Evolutionary conservation across 208 protist species (phyloP), one percentile per base, ranked within the genome.

Genomic region (Phytomonas sp.): DNA sequence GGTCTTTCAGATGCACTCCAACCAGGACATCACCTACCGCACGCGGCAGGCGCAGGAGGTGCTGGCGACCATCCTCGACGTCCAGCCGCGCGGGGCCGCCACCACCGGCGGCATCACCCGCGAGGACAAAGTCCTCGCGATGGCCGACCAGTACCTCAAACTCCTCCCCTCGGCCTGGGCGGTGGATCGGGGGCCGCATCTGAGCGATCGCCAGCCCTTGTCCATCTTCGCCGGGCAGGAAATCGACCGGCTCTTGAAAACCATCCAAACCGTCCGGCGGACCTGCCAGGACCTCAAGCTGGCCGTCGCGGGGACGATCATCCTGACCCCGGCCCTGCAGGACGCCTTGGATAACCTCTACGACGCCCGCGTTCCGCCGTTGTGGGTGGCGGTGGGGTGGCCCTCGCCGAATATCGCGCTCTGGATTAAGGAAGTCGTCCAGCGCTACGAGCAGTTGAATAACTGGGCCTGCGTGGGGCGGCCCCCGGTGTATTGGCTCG

Each of bases 1-100:
- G 79, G 92, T 99, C 56, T 99, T 99, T 78, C 97, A 98, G 59
- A 93, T 99, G 81, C 97, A 99, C 81, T 70, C 92, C 32, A 99
- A 99, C 85, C 97, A 98, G 56, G 95, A 98, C 74, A 98, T 98
- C 74, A 97, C 92, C 23, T 98, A 97, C 82, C 88, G 94, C 26
- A 94, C 87, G 31, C 83, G 91, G 11, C 92, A 98, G 76, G 83
- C 95, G 60, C 87, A 94, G 74, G 85, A 95, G 74, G 90, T 97
- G 56, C 88, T 99, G 29, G 83, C 87, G 1, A 98, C 97, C 1
- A 99, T 99, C 72, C 83, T 99, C 11, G 94, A 98, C 75, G 97
- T 98, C 34, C 95, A 98, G 77, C 97, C 97, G 37, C 97, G 97
- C 70, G 94, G 94, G 62, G 89, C 89, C 32, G 66, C 87, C 36